Base-by-base conservation (phyloP, 2,329 filamentous ascomycete genomes). In the Penicillium concentricum region DNA sequence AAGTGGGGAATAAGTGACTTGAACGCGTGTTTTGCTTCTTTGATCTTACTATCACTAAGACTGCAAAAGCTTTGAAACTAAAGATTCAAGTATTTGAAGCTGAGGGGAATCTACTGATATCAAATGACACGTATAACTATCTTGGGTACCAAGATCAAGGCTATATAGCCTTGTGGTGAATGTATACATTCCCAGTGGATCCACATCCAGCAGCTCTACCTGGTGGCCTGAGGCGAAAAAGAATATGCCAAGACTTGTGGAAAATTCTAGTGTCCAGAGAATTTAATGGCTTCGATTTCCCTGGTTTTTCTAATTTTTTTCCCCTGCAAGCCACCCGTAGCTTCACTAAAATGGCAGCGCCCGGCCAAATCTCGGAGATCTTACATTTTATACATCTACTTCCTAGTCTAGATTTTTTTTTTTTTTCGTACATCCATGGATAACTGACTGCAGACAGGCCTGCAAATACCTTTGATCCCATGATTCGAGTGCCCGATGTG, bases 1-100 rank as follows among this genome's bases (percentile, higher is more conserved):
- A 18, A 44, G 41, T 51, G 48, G 54, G 10, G 41, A 39, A 13
- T 2, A 3, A 46, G 48, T 56, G 53, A 56, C 54, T 24, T 56
- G 16, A n/a, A 45, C 32, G 32, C 34, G 34, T 34, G 16, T 45
- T 52, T 52, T 42, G 15, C 41, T 35, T 52, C 49, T 42, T 34
- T 56, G 54, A 56, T 56, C 54, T 42, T 46, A 4, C 6, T 22
- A 1, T 3, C 15, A 12, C 16, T 2, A 9, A 1, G 5, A 13
- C 2, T 6, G 0, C 2, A 15, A 32, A 5, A 9, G 0, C 0
- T 2, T 28, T 15, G 2, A 44, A 5, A 32, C 5, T 9, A 1
- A 3, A 6, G 3, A 28, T 6, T 3, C 0, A 7, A 3, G 7
- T 30, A 30, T 13, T 2, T 6, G 5, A n/a, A 13, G 1, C 2